These are phyloP conservation scores for Trypanosoma conorhini DNA, from an alignment of 208 protist genomes.

Conservation along the genomic window DNA sequence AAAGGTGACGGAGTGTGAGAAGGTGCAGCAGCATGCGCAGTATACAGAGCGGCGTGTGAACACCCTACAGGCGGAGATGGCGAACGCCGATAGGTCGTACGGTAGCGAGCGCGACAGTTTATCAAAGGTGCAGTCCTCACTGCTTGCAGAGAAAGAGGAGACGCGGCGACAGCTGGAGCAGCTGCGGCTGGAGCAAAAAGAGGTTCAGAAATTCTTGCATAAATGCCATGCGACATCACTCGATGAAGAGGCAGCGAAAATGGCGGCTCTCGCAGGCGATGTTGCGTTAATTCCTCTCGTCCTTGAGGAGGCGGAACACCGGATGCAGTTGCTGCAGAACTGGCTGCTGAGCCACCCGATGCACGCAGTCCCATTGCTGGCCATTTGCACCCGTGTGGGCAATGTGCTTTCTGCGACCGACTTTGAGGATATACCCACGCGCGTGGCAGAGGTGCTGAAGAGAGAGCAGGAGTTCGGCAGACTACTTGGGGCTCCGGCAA, in stretches of 20 bases:
- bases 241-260: constrained; percentile 5
- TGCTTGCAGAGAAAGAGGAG: constrained; percentile 18
- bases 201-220: constrained; percentile 20
- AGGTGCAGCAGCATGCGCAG: constrained; percentile 8
- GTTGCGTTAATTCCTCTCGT: neutral
- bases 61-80: constrained; percentile 13
- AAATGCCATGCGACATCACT: constrained; percentile 9
- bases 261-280: neutral
- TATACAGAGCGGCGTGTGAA: constrained; percentile 7
- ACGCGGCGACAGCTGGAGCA: constrained; percentile 15
- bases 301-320: constrained; percentile 15
- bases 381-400: constrained; percentile 19
- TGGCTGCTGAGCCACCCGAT: constrained; percentile 4
- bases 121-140: constrained; percentile 6
- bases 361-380: neutral
- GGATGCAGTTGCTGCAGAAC: constrained; percentile 6
- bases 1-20: constrained; percentile 15
- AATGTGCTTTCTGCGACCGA: constrained; percentile 8
- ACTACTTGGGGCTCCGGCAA: constrained; percentile 20
- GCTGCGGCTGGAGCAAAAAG: constrained; percentile 1
- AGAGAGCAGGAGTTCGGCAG: constrained; percentile 7
- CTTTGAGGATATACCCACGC: constrained; percentile 14
- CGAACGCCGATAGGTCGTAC: constrained; percentile 1
- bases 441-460: constrained; percentile 4
- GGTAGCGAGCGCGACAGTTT: constrained; percentile 17